Evolutionary conservation across 2,329 filamentous ascomycete species (phyloP), one percentile per base, ranked within the genome.

Genomic region (Aspergillus jensenii): DNA sequence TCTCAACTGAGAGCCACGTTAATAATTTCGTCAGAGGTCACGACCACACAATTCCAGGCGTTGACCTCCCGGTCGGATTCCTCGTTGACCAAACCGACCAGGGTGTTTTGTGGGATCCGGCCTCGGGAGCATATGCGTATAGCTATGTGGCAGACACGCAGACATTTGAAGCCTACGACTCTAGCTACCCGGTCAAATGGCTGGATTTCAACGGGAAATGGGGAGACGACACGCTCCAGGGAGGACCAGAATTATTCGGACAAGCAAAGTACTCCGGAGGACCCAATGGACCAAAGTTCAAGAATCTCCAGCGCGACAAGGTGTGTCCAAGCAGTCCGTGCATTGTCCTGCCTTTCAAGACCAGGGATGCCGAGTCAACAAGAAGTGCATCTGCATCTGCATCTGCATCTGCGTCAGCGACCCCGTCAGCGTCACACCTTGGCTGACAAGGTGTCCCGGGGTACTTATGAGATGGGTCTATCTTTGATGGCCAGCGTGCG

Each of bases 21-120:
- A 31, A 37, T 15, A 35, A 39, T 12, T 15, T 49, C 37, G 15
- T 17, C 25, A 78, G 86, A 2, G 77, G 73, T 2, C 86, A 89
- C 65, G 86, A 88, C 66, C 85, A 88, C 65, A 82, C 81, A 0
- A 86, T 88, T 55, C 86, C 86, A 0, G 79, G 84, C 55, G 55
- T 87, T 17, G 84, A 86, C 58, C 75, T 87, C 7, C 84, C 83
- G 0, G 64, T 63, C 3, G 82, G 80, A 1, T 74, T 84, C 6
- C 68, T 87, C 2, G 76, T 82, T 43, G 81, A 88, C 65, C 79
- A 83, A 55, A 81, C 82, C 12, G 79, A 84, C 55, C 69, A 75
- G 40, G 86, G 85, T 4, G 66, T 73, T 3, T 68, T 84, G 4
- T 89, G 85, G 85, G 87, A 90, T 66, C 85, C 87, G 0, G 71